These are phyloP conservation scores for Eleusine indica DNA, from an alignment of 176 grass and related monocot genomes.

Conservation along the genomic window DNA sequence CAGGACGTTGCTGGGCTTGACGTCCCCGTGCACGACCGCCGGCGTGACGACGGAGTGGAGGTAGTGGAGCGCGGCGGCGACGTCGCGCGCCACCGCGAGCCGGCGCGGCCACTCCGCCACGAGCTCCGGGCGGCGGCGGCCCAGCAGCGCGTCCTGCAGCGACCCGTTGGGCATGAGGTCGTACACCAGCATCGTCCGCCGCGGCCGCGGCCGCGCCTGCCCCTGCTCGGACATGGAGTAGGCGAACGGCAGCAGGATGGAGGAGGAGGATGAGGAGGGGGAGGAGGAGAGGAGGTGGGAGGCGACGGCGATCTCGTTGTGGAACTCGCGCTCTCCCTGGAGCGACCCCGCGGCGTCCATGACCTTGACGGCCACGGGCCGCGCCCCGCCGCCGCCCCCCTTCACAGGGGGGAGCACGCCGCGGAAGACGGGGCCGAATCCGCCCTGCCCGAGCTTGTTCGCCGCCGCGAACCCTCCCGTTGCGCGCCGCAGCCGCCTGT, in stretches of 20 bases:
- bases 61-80: conserved; percentile 65
- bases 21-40: conserved; percentile 71
- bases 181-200: conserved; percentile 73
- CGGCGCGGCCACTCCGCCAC: conserved; percentile 54
- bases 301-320: conserved; percentile 75
- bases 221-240: conserved; percentile 48
- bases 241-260: conserved; percentile 58
- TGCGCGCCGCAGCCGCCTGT: conserved; percentile 63
- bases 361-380: conserved; percentile 71
- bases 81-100: conserved; percentile 62
- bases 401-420: conserved; percentile 36
- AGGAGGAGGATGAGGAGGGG: not conserved
- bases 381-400: not conserved
- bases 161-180: conserved; percentile 81
- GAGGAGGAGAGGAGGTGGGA: conserved; percentile 41
- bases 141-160: conserved; percentile 78
- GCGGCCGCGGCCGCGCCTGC: not conserved
- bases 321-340: conserved; percentile 92
- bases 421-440: conserved; percentile 71
- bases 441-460: conserved; percentile 70
- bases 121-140: conserved; percentile 58
- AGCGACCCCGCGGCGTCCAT: conserved; percentile 74
- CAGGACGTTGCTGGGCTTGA: conserved; percentile 91
- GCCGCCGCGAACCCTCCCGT: conserved; percentile 53
- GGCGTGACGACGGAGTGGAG: conserved; percentile 67